Evolutionary conservation across 208 protist species (phyloP).

Genomic region (Naegleria gruberi): DNA sequence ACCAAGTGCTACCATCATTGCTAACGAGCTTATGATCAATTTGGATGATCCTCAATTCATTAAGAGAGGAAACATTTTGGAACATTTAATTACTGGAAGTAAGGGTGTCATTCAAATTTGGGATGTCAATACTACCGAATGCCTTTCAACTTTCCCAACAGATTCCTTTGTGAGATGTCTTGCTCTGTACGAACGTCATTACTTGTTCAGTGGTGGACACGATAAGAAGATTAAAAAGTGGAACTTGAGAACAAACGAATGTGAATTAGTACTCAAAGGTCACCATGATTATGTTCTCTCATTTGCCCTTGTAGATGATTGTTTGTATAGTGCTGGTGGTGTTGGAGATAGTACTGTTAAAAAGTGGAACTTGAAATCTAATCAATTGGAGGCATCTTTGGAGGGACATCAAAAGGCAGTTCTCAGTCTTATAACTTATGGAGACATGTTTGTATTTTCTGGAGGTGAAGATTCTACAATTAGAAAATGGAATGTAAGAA

Average conservation of each 20-base stretch:
- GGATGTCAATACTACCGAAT: neutral
- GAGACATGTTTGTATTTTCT: neutral
- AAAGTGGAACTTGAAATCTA: neutral
- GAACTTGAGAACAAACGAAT: conserved; percentile 3
- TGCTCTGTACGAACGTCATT: neutral
- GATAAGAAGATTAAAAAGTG: neutral
- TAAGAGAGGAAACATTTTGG: neutral
- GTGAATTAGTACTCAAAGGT: neutral
- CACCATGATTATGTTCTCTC: neutral
- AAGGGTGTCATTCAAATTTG: neutral
- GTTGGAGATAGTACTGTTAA: neutral
- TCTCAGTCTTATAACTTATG: neutral
- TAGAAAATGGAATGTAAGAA: neutral
- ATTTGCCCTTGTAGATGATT: neutral
- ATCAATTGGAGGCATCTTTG: neutral
- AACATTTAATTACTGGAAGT: neutral
- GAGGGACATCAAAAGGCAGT: neutral
- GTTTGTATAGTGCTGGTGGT: neutral
- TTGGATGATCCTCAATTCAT: neutral
- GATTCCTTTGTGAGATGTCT: neutral
- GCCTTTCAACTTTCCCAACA: neutral
- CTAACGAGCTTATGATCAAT: neutral
- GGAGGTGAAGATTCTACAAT: conserved; percentile 6
- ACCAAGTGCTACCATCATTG: neutral
- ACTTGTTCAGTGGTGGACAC: neutral